phyloP scores from a whole-genome alignment of 495 filamentous ascomycete species.

The Xylaria curta region DNA sequence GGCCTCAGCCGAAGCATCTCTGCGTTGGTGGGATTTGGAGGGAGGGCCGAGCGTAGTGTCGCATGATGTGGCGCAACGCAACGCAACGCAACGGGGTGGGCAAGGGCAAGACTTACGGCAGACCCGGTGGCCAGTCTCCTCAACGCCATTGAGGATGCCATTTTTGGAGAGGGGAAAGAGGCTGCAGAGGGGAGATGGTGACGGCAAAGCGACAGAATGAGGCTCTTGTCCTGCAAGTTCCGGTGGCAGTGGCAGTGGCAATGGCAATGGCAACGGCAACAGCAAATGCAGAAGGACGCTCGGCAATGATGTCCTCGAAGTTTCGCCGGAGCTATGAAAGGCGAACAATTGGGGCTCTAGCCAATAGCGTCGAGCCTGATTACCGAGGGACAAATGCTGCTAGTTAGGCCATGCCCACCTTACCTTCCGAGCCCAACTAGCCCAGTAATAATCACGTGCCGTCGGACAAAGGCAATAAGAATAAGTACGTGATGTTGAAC shows the following conservation, averaged over 20 bases:
- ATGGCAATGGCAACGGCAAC: background rate
- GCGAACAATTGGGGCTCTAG: slow-evolving; percentile 33
- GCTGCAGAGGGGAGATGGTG: slow-evolving; percentile 27
- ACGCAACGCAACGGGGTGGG: too few relatives aligned
- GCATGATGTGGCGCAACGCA: slow-evolving; percentile 30
- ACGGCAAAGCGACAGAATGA: slow-evolving; percentile 26
- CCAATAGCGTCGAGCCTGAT: slow-evolving; percentile 45
- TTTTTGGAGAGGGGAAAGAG: slow-evolving; percentile 28
- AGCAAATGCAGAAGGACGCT: slow-evolving; percentile 12
- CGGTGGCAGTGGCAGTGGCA: slow-evolving; percentile 2
- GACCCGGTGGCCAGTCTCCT: slow-evolving; percentile 53
- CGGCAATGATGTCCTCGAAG: slow-evolving; percentile 41
- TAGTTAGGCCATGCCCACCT: slow-evolving; percentile 1
- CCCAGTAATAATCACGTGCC: slow-evolving; percentile 6
- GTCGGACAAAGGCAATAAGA: background rate
- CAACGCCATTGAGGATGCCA: slow-evolving; percentile 61
- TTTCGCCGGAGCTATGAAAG: slow-evolving; percentile 39
- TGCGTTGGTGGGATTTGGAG: background rate
- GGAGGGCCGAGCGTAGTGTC: slow-evolving; percentile 4
- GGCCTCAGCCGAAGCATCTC: background rate
- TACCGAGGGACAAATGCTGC: slow-evolving; percentile 42
- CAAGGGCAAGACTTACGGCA: slow-evolving; percentile 48
- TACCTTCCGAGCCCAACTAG: slow-evolving; percentile 9
- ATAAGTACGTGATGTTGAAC: background rate
- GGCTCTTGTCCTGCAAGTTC: slow-evolving; percentile 42